Base-by-base conservation (phyloP, 129 eudicot genomes). In the Saposhnikovia divaricata region DNA sequence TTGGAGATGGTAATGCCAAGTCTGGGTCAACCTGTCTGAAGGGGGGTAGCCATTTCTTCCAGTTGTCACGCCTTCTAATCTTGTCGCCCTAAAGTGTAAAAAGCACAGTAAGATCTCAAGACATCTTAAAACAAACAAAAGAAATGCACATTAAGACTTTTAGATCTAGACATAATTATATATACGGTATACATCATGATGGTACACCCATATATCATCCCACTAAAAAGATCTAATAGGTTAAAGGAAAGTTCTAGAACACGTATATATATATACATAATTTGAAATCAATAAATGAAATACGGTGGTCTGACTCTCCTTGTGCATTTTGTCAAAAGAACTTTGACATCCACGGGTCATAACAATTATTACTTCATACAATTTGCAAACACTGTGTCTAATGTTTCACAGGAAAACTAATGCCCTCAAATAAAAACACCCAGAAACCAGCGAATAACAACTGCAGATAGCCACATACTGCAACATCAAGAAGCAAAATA, bases 51-150 rank as follows among this genome's bases (percentile, higher is more conserved):
- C 97, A 91, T 73, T 80, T 86, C 80, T 55, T 82, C 97, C 97
- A 91, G 42, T 86, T 91, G 18, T 63, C 79, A 70, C 87, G 93
- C 78, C 87, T 86, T 83, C 97, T 91, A 44, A 91, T 34, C 81
- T 85, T 91, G 81, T 89, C 92, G 14, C 83, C 92, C 97, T 91
- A 77, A 39, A 81, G 77, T 39, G 18, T 43, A 34, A 42, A 34
- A 65, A 66, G 74, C 66, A 50, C 16, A 65, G 44, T 48, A 61
- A 63, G 40, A 78, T 13, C 43, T 79, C 70, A 31, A 44, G 47
- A 78, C 31, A 40, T n/a, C 37, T 34, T 34, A 34, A 34, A 34
- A 34, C 37, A 44, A 19, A 55, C 27, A 61, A 1, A 61, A 23
- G 9, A 18, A 5, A 55, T 34, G 71, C 18, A 4, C 71, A 63